Base-by-base conservation (phyloP, 2,329 filamentous ascomycete species). In the Raffaelea albimanens region DNA sequence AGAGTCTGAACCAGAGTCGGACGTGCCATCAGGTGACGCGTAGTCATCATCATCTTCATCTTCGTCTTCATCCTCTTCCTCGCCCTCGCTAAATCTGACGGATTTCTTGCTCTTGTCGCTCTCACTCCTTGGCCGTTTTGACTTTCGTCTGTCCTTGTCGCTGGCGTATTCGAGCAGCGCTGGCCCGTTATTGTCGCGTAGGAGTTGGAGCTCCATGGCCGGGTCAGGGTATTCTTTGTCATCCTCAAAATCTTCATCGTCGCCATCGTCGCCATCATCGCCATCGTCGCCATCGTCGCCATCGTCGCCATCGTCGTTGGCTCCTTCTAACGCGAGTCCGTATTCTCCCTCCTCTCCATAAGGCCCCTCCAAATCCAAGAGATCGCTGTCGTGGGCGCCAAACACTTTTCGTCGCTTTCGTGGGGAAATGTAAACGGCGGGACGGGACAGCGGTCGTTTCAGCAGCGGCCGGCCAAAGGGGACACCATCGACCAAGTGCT, bases 401-500 rank as follows among this genome's bases (percentile, higher is more conserved):
- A 8, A 8, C 7, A 38, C 14, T 16, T 16, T 16, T 38, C 34
- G 34, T 38, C 34, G 5, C 52, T 93, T 94, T 52, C 82, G 75
- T 1, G 88, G 82, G 1, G 86, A 85, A 16, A 94, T 86, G 13
- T 73, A 67, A 36, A 94, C 68, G 0, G 75, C 61, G 1, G 88
- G 88, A 42, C 88, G 76, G 49, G 73, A 72, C 8, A 72, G 70
- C 1, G 75, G 71, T 2, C 67, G 58, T 56, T 76, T 77, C 9
- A 91, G 67, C 58, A 80, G 80, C 1, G 84, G 82, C 50, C 83
- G 77, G 3, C 91, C 90, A 61, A 91, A 95, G 0, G 88, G 78
- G 19, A 95, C 71, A 3, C 91, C 90, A 61, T 97, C 91, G 11
- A 93, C 75, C 5, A 96, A 72, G 60, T 90, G 89, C 55, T 75